Percentiles rank a stretch among this genome's conserved stretches.
Evolutionary conservation across 2,329 filamentous ascomycete genomes (phyloP).

Genomic region (Orbilia javanica): DNA sequence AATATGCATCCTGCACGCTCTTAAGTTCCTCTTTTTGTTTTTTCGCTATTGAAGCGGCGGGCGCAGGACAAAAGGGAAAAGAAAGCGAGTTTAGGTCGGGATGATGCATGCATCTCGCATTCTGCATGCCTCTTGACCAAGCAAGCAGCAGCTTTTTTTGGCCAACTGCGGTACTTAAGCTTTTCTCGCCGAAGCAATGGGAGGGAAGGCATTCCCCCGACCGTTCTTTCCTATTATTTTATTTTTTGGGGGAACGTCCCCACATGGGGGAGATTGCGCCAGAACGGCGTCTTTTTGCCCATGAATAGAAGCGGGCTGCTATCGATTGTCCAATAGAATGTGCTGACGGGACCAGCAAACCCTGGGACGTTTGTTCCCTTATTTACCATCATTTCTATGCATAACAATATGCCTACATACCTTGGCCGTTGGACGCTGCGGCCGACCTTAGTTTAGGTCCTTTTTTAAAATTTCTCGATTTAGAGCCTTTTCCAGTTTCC

Average conservation of each 20-base stretch:
- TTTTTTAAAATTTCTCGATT: slow-evolving; percentile 31
- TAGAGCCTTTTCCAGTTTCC: neutral
- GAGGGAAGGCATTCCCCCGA: neutral
- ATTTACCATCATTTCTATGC: slow-evolving; percentile 12
- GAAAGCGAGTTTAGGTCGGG: slow-evolving; percentile 31
- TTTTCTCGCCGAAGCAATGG: neutral
- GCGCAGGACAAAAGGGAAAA: slow-evolving; percentile 11
- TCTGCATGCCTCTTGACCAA: slow-evolving; percentile 35
- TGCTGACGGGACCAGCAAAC: neutral
- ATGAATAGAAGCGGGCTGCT: slow-evolving; percentile 29
- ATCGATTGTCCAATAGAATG: slow-evolving; percentile 7
- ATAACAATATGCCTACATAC: slow-evolving; percentile 1
- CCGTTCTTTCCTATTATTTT: too few species aligned
- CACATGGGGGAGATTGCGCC: slow-evolving; percentile 40
- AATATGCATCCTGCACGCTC: slow-evolving; percentile 48
- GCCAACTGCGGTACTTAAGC: neutral
- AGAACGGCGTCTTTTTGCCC: slow-evolving; percentile 14
- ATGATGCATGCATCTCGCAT: slow-evolving; percentile 55
- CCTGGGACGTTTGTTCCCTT: slow-evolving; percentile 3
- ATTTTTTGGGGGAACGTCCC: too few species aligned
- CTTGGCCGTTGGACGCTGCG: neutral
- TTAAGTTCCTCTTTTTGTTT: slow-evolving; percentile 16
- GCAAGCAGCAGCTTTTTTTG: slow-evolving; percentile 15
- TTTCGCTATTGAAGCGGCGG: slow-evolving; percentile 1
- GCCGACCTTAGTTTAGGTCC: slow-evolving; percentile 23